Evolutionary conservation across 805 yeast genomes (phyloP), one percentile per base, ranked within the genome.

Genomic region (Starmera amethionina): DNA sequence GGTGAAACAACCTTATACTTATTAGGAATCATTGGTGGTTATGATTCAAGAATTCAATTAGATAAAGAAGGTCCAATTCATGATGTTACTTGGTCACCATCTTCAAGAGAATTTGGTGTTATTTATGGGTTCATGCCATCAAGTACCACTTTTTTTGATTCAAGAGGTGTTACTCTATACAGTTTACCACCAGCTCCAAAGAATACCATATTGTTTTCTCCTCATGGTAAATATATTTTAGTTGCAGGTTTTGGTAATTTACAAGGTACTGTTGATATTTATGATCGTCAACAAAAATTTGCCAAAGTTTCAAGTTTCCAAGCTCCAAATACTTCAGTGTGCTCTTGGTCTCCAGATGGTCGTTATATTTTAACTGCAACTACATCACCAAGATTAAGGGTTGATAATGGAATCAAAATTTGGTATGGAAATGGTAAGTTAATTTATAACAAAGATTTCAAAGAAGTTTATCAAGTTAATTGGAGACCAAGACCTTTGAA

Each of bases 291-390:
- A 60, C 79, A 82, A 57, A 82, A 84, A 62, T 90, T 88, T 60
- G 65, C 71, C 41, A 84, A 85, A 60, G 75, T 93, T 40, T 70
- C 88, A 16, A 72, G 85, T 15, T 82, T 93, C 55, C 85, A 86
- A 56, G 98, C 97, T 12, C 67, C 96, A 35, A 94, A 93, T 66
- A 88, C 97, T 13, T 82, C 95, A n/a, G 94, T 82, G 35, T 90
- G 96, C 60, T 86, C 85, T 60, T 93, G 98, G 98, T 80, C 94
- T 3, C 99, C 99, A 9, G 95, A 93, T 63, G 97, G 98, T 32
- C 79, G 93, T 55, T 88, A 73, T 56, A 78, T 93, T 42, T 66
- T 93, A 60, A 90, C 97, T 13, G 97, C 98, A 15, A 94, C 97
- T 5, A 93, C 97, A 0, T 79, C 96, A 16, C 99, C 99, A 47